Evolutionary conservation across 768 basidiomycete genomes (phyloP).

Genomic region (Trichaptum fuscoviolaceum): DNA sequence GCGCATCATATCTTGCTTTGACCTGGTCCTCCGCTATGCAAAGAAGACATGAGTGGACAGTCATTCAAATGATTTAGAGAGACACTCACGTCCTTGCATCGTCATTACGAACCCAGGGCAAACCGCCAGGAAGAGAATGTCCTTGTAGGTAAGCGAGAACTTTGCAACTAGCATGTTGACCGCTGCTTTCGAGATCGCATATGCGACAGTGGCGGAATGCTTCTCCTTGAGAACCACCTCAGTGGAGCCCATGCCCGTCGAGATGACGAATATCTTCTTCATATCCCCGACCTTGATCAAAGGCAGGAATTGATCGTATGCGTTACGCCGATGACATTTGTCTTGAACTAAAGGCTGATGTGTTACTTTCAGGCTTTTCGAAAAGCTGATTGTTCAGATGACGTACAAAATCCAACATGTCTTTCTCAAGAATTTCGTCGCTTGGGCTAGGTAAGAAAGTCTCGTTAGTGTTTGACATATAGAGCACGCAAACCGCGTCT

Average conservation of each 20-base stretch:
- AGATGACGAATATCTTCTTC: slow-evolving; percentile 32
- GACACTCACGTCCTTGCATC: background rate
- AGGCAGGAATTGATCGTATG: slow-evolving; percentile 35
- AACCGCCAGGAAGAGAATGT: slow-evolving; percentile 30
- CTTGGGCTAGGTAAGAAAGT: background rate
- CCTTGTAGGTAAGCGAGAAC: slow-evolving; percentile 31
- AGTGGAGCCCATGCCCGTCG: slow-evolving; percentile 24
- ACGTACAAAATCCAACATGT: slow-evolving; percentile 15
- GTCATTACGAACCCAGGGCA: slow-evolving; percentile 35
- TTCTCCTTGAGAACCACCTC: slow-evolving; percentile 20
- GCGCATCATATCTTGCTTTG: background rate
- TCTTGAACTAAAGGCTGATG: slow-evolving; percentile 19
- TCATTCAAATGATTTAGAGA: background rate
- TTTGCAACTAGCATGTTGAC: slow-evolving; percentile 32
- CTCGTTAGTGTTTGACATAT: too few relatives aligned
- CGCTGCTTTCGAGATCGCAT: slow-evolving; percentile 33
- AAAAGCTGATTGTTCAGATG: background rate
- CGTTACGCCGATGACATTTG: slow-evolving; percentile 32
- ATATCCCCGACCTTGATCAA: slow-evolving; percentile 26
- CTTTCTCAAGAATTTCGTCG: slow-evolving; percentile 18
- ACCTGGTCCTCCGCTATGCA: background rate
- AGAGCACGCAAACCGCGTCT: too few relatives aligned
- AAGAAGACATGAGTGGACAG: background rate
- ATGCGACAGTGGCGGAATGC: slow-evolving; percentile 16
- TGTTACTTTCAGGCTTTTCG: background rate